Evolutionary conservation across 257 asterid genomes (phyloP).

Genomic region (Penstemon davidsonii): DNA sequence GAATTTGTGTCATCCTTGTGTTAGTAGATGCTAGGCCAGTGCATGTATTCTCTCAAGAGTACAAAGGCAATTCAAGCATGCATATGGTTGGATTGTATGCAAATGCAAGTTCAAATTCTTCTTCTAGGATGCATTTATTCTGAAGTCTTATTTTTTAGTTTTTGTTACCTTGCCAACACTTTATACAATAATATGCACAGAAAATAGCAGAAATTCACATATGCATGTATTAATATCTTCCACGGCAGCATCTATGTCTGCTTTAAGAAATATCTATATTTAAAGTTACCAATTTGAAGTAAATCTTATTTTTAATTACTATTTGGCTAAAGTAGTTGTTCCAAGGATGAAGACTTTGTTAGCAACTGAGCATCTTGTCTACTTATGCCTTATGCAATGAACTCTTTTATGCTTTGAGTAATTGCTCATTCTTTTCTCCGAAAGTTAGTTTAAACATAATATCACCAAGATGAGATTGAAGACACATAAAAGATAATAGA

Average conservation of each 20-base stretch:
- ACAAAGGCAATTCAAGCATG: not conserved
- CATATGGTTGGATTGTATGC: slow-evolving; percentile 6
- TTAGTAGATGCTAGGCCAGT: not conserved
- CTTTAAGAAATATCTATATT: too few relatives aligned
- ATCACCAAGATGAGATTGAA: too few relatives aligned
- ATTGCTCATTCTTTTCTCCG: too few relatives aligned
- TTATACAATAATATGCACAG: not conserved
- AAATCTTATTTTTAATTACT: too few relatives aligned
- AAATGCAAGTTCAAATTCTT: not conserved
- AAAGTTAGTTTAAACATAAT: too few relatives aligned
- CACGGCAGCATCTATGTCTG: not conserved
- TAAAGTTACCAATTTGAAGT: too few relatives aligned
- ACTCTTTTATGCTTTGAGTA: too few relatives aligned
- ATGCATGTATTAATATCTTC: not conserved
- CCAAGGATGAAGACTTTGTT: too few relatives aligned
- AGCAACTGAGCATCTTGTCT: too few relatives aligned
- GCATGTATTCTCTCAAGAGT: not conserved
- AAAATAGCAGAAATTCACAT: not conserved
- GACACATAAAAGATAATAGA: too few relatives aligned
- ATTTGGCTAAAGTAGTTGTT: too few relatives aligned
- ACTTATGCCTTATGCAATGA: too few relatives aligned
- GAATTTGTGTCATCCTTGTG: slow-evolving; percentile 5
- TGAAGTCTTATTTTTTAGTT: not conserved
- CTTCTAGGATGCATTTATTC: slow-evolving; percentile 3
- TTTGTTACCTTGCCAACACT: not conserved